phyloP scores from a whole-genome alignment of 2,329 filamentous ascomycete species.

The Myriangium duriaei region DNA sequence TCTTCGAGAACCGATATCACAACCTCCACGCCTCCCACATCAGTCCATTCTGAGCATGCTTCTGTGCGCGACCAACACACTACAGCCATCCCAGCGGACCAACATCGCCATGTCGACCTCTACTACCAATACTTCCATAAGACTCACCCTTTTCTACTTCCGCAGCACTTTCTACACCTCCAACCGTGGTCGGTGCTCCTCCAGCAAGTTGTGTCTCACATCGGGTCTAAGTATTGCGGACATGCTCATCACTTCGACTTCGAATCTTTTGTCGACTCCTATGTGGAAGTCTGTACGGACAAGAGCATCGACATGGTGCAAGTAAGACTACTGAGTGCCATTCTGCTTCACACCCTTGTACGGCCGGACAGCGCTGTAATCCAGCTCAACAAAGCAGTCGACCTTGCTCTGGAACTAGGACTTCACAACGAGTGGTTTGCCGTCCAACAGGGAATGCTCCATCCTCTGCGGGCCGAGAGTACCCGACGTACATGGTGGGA shows the following conservation, averaged over 20 bases:
- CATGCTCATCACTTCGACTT: slow-evolving; percentile 31
- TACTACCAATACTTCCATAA: slow-evolving; percentile 45
- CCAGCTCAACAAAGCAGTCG: slow-evolving; percentile 54
- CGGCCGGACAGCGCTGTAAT: slow-evolving; percentile 56
- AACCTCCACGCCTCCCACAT: slow-evolving; percentile 34
- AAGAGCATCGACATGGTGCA: slow-evolving; percentile 50
- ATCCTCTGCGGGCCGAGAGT: slow-evolving; percentile 65
- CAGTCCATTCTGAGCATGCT: slow-evolving; percentile 40
- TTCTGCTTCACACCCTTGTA: slow-evolving; percentile 66
- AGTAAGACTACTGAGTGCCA: slow-evolving; percentile 61
- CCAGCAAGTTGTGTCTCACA: slow-evolving; percentile 43
- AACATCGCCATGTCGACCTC: slow-evolving; percentile 34
- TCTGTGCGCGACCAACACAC: slow-evolving; percentile 15
- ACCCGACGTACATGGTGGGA: slow-evolving; percentile 89
- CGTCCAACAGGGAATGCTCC: slow-evolving; percentile 49
- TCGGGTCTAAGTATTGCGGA: slow-evolving; percentile 43
- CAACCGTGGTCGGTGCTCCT: slow-evolving; percentile 35
- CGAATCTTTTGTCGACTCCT: slow-evolving; percentile 34
- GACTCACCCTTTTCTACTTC: slow-evolving; percentile 45
- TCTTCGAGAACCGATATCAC: slow-evolving; percentile 28
- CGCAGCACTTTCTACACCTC: slow-evolving; percentile 29
- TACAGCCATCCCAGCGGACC: slow-evolving; percentile 16
- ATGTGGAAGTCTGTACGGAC: slow-evolving; percentile 12
- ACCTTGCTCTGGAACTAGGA: slow-evolving; percentile 61
- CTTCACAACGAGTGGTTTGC: slow-evolving; percentile 62